Conservation (phyloP, 129 eudicot species). For the Escallonia herrerae region DNA sequence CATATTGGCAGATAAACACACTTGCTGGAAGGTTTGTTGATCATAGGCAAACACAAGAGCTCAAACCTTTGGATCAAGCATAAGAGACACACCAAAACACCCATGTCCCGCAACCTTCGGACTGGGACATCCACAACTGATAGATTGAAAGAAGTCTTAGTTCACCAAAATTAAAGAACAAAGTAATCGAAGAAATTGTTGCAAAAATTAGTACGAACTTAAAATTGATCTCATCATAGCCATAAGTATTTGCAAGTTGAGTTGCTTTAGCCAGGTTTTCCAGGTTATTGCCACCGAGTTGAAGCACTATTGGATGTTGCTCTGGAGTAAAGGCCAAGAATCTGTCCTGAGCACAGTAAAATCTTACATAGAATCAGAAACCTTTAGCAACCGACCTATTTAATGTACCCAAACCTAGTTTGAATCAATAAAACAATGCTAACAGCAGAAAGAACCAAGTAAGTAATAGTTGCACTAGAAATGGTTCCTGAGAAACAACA, state of each 20-base stretch:
- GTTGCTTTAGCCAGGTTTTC: conserved; percentile 88
- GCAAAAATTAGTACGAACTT: conserved; percentile 46
- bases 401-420: background rate
- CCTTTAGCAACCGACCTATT: background rate
- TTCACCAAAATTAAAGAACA: conserved; percentile 2
- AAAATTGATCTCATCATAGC: conserved; percentile 87
- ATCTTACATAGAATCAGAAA: conserved; percentile 3
- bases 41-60: conserved; percentile 9
- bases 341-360: conserved; percentile 69
- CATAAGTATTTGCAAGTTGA: conserved; percentile 70
- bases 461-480: background rate
- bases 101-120: conserved; percentile 98
- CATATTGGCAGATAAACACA: conserved; percentile 12
- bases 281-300: conserved; percentile 90
- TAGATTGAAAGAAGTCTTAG: conserved; percentile 9
- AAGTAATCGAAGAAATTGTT: conserved; percentile 3
- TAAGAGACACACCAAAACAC: conserved; percentile 86
- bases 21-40: background rate
- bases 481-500: background rate
- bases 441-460: background rate
- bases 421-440: background rate
- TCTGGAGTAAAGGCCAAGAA: conserved; percentile 75
- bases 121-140: conserved; percentile 98
- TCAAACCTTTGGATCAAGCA: conserved; percentile 98
- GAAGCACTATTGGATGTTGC: conserved; percentile 97